Conservation (phyloP, 2,329 filamentous ascomycete genomes). For the Clarireedia homoeocarpa region DNA sequence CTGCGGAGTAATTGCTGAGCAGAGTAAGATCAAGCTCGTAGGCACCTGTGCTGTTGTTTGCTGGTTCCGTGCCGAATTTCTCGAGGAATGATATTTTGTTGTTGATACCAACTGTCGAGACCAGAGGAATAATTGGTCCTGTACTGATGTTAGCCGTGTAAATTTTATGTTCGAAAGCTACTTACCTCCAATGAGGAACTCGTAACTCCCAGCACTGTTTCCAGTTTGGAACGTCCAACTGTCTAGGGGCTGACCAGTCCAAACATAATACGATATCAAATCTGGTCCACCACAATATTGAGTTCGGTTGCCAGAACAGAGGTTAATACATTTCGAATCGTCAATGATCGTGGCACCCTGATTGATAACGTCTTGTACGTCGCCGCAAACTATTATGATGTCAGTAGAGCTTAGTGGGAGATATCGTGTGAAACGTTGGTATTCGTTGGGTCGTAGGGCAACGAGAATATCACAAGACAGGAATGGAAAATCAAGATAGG, state of each 20-base stretch:
- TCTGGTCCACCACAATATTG: constrained; percentile 14
- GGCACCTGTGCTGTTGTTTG: constrained; percentile 52
- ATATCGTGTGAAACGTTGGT: background rate
- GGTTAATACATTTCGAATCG: constrained; percentile 7
- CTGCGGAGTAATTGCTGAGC: constrained; percentile 43
- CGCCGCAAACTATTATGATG: constrained; percentile 10
- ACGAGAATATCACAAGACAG: background rate
- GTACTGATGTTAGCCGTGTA: background rate
- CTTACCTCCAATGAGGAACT: constrained; percentile 48
- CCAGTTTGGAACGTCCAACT: constrained; percentile 45
- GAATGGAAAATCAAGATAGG: background rate
- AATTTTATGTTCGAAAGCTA: background rate
- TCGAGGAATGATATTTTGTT: constrained; percentile 55
- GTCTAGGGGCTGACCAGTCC: constrained; percentile 35
- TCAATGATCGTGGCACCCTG: background rate
- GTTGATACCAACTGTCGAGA: constrained; percentile 48
- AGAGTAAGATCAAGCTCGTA: constrained; percentile 56
- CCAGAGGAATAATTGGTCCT: constrained; percentile 44
- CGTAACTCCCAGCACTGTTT: constrained; percentile 45
- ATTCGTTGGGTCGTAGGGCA: background rate
- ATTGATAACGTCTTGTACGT: constrained; percentile 9
- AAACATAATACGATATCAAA: constrained; percentile 15
- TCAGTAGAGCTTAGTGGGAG: background rate
- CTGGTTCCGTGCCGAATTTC: constrained; percentile 47
- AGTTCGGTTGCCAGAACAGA: constrained; percentile 37